Evolutionary conservation across 176 grass and related monocot genomes (phyloP).

Genomic region (Oryza nivara): DNA sequence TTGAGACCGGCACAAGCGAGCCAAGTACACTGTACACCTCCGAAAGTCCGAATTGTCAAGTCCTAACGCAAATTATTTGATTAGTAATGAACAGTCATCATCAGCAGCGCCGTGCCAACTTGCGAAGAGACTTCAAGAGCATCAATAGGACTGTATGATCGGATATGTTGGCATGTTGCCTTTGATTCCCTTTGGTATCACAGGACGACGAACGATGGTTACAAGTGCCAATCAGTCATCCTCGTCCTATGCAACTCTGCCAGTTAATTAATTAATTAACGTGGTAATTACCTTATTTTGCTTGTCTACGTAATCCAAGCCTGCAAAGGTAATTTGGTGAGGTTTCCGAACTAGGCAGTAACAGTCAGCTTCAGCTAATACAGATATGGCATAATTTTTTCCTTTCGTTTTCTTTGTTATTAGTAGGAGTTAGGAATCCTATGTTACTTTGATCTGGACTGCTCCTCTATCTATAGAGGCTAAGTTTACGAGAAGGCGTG

Average conservation of each 20-base stretch:
- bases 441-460: slow-evolving; percentile 4
- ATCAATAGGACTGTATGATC: background rate
- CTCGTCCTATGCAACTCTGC: background rate
- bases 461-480: background rate
- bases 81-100: background rate
- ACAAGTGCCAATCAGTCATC: background rate
- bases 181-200: background rate
- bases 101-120: background rate
- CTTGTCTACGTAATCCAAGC: background rate
- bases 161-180: background rate
- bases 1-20: background rate
- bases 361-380: background rate
- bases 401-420: background rate
- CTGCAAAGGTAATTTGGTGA: background rate
- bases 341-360: background rate
- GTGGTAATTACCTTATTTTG: background rate
- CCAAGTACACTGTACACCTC: too few relatives aligned
- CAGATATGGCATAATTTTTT: background rate
- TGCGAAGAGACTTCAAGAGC: background rate
- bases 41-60: too few relatives aligned
- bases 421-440: background rate
- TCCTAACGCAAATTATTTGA: background rate
- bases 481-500: slow-evolving; percentile 10
- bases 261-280: background rate
- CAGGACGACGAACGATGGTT: background rate